A percentile compares a stretch with the other conserved stretches of the same genome.
These are phyloP conservation scores for Venturia nashicola DNA, from an alignment of 2,329 filamentous ascomycete genomes.

Conservation along the genomic window DNA sequence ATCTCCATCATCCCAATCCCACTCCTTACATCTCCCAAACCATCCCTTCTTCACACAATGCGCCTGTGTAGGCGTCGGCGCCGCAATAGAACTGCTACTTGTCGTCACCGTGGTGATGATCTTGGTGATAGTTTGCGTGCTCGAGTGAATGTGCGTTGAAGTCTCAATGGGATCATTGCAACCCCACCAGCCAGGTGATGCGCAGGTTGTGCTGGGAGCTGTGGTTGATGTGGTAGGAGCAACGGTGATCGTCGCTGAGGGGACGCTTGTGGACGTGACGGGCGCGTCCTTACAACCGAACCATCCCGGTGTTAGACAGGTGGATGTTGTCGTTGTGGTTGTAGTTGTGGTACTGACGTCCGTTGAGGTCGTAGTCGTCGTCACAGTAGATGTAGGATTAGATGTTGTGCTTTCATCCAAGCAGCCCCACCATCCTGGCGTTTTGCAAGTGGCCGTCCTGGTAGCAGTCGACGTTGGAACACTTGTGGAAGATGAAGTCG, in stretches of 20 bases:
- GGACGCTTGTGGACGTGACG: conserved; percentile 15
- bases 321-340: conserved; percentile 27
- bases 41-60: conserved; percentile 9
- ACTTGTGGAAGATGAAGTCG: conserved; percentile 45
- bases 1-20: conserved; percentile 3
- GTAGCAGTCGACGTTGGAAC: conserved; percentile 39
- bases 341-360: conserved; percentile 37
- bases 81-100: neutral
- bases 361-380: conserved; percentile 20
- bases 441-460: conserved; percentile 71
- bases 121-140: conserved; percentile 21
- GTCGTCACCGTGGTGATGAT: conserved; percentile 19
- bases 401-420: conserved; percentile 50
- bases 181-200: conserved; percentile 35
- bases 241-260: conserved; percentile 15
- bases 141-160: conserved; percentile 12
- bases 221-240: conserved; percentile 17
- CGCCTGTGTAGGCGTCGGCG: neutral
- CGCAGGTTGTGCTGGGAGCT: conserved; percentile 23
- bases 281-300: conserved; percentile 49
- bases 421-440: conserved; percentile 85
- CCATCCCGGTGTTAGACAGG: conserved; percentile 52
- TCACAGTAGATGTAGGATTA: conserved; percentile 30
- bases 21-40: conserved; percentile 12
- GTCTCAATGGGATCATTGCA: conserved; percentile 9